These are phyloP conservation scores for Kentomonas sorsogonicus DNA, from an alignment of 208 protist species.

Conservation along the genomic window DNA sequence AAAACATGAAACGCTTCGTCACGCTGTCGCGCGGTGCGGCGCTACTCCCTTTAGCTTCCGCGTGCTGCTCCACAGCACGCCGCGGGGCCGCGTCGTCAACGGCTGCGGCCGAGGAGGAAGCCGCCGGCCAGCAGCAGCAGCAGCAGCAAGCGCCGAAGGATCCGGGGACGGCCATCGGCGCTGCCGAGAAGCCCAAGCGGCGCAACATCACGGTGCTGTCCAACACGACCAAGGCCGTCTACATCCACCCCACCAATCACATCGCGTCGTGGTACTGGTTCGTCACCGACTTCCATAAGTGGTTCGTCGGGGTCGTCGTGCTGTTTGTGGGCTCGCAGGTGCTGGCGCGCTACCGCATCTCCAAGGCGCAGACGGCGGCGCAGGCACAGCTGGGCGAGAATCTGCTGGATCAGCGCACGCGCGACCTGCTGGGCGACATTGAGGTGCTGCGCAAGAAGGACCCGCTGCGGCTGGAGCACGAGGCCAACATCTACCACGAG, in stretches of 20 bases:
- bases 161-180: conserved; percentile 28
- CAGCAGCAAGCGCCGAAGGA: conserved; percentile 7
- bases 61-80: no score
- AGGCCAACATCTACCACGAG: conserved; percentile 84
- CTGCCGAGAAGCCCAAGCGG: conserved; percentile 24
- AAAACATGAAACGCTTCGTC: no score
- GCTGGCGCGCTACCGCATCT: conserved; percentile 67
- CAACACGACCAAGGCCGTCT: conserved; percentile 84
- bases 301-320: conserved; percentile 68
- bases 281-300: conserved; percentile 83
- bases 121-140: conserved; percentile 3
- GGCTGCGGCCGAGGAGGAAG: background rate
- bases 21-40: no score
- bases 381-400: conserved; percentile 85
- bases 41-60: no score
- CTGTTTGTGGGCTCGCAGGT: conserved; percentile 80
- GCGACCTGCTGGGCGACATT: conserved; percentile 74
- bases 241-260: conserved; percentile 83
- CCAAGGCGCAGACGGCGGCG: conserved; percentile 66
- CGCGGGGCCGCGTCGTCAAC: no score
- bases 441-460: conserved; percentile 82
- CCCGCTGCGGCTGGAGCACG: conserved; percentile 79
- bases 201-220: conserved; percentile 78
- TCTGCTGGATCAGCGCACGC: conserved; percentile 78
- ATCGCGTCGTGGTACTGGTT: conserved; percentile 89